Base-by-base conservation (phyloP, 2,329 filamentous ascomycete genomes). In the Fonsecaea multimorphosa region DNA sequence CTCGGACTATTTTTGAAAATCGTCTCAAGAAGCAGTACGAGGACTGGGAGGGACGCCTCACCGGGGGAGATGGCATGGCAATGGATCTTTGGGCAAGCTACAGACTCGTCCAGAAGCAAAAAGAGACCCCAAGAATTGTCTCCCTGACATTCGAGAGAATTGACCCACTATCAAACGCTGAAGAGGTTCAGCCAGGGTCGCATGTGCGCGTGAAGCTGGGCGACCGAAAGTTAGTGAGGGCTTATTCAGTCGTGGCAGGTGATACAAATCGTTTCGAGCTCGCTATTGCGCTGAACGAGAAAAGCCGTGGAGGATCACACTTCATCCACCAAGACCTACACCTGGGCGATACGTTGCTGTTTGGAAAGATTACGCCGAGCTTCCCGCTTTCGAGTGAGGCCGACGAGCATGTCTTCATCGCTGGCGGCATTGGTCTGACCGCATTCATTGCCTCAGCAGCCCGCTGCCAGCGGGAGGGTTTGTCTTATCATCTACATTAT, bases 371-470 rank as follows among this genome's bases (percentile, higher is more conserved):
- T 32, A 85, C 82, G 0, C 73, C 76, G 0, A 84, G 81, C 49
- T 80, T 87, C 27, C 80, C 81, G 1, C 74, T 82, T 1, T 78
- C 77, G 0, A 72, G 65, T 1, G 76, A 80, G 0, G 85, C 85
- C 7, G 86, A 84, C 68, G 80, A 84, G 57, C 87, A 89, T 68
- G 79, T 90, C 44, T 86, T 89, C 71, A 83, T 91, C 32, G 86
- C 82, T 0, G 88, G 85, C 9, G 88, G 88, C 0, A 86, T 90
- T 32, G 88, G 88, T 0, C 84, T 90, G 67, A 90, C 88, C 1
- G 88, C 88, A 0, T 90, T 90, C 68, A 72, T 90, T 8, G 71
- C 78, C 0, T 77, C 86, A 27, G 72, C 86, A 2, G 76, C 83
- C 56, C 38, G 57, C 38, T 64, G 61, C 29, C 60, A 61, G 16